Evolutionary conservation across 192 early-diverging fungal species (phyloP).

Genomic region (Rhizophagus sp.): DNA sequence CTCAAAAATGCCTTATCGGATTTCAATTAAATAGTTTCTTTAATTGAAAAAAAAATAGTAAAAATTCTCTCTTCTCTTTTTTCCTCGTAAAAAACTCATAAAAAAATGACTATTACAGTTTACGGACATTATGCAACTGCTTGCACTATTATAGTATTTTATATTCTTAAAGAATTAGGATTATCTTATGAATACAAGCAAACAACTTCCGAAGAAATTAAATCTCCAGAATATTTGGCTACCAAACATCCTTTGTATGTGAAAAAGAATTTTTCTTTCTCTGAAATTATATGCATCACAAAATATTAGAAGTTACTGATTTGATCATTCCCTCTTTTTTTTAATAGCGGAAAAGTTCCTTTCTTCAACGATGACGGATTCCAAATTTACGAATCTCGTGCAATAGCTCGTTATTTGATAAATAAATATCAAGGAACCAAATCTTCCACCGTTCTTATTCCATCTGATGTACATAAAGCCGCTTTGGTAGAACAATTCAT

Average conservation of each 20-base stretch:
- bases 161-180: slow-evolving; percentile 34
- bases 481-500: slow-evolving; percentile 40
- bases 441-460: slow-evolving; percentile 31
- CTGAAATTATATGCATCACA: no score
- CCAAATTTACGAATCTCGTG: slow-evolving; percentile 40
- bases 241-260: slow-evolving; percentile 39
- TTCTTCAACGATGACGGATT: slow-evolving; percentile 39
- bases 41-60: no score
- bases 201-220: slow-evolving; percentile 27
- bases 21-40: background rate
- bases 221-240: slow-evolving; percentile 35
- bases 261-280: no score
- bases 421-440: background rate
- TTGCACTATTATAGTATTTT: no score
- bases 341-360: slow-evolving; percentile 40
- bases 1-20: background rate
- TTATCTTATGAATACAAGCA: slow-evolving; percentile 35
- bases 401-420: slow-evolving; percentile 43
- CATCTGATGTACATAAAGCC: slow-evolving; percentile 32
- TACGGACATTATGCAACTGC: no score
- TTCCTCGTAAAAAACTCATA: no score
- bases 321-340: background rate
- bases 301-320: background rate
- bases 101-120: no score
- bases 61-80: no score